Base-by-base conservation (phyloP, 805 yeast genomes). In the Wickerhamomyces chaumierensis region DNA sequence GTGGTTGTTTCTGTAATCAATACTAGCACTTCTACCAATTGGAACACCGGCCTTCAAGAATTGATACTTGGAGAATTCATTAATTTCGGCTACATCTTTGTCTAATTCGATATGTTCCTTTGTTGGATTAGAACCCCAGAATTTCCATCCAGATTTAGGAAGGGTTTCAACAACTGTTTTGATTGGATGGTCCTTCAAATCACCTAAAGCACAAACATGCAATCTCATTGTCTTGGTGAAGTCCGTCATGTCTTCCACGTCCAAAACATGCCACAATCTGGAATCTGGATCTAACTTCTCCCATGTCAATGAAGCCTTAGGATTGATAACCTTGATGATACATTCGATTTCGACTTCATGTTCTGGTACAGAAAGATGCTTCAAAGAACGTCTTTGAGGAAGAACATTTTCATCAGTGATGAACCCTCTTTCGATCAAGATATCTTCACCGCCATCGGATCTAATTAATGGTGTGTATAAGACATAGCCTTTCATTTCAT, bases 341-440 rank as follows among this genome's bases (percentile, higher is more conserved):
- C 94, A 86, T 42, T 71, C 76, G 32, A 92, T 62, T 28, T 76
- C 76, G 31, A 84, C 81, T 42, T 72, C 79, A 40, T 61, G 59
- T 34, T 49, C 41, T 1, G 95, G 95, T 42, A 81, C 53, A 1
- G 94, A 78, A 42, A 83, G 63, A 55, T 82, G 86, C 18, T 73
- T 69, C 41, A 88, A 66, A 12, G 60, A 60, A 74, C 82, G 48
- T 47, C 66, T 47, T 41, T 68, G 42, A 66, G 94, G 78, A n/a
- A 62, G 57, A 3, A 64, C 56, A 60, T 74, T 75, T 13, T 75
- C 82, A 47, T 81, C 86, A 19, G 74, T 63, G 35, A 92, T 75
- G 94, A 96, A 92, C 14, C 98, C 98, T 47, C 98, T 72, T 56
- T 85, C 94, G 21, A 92, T 71, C 39, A 92, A 63, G 15, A 92